Base-by-base conservation (phyloP, 2,329 filamentous ascomycete species). In the Ceratocystis cacaofunesta region DNA sequence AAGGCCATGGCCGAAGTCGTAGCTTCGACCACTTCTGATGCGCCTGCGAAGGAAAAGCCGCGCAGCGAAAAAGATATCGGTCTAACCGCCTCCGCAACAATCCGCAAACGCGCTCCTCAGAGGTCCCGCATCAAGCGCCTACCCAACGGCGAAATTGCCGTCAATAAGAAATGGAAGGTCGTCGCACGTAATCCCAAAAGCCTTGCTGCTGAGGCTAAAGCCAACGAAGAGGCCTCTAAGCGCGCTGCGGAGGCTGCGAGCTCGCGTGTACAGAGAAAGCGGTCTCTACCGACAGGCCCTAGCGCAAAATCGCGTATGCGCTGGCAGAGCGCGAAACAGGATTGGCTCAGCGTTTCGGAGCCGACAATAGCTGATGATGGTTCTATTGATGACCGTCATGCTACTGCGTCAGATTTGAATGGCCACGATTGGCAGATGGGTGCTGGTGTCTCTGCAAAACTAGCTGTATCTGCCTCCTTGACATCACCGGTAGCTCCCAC, bases 81-180 rank as follows among this genome's bases (percentile, higher is more conserved):
- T 15, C 30, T 66, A 2, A 66, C 65, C 2, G 65, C 65, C 28
- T 48, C 62, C 1, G 65, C 65, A 12, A 66, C 65, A n/a, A 25
- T 66, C 6, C 61, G 65, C n/a, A 66, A 66, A 61, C 65, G 65
- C 25, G 65, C 65, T 6, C 65, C 65, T 1, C 65, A 66, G 36
- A 58, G 62, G 4, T 66, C 65, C 3, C 65, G 65, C 5, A 50
- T 62, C 19, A 65, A 65, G 58, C 57, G 63, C 8, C 19, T 65
- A 19, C 63, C 66, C 28, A 67, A 67, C 12, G 63, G 66, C 8
- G 66, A 65, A 36, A 55, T 65, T 57, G 63, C 58, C 22, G 63
- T 55, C 30, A 67, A 68, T 44, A 67, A 68, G 52, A 67, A 67
- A 19, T 66, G 65, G 65, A 66, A 66, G 62, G 65, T 66, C 5